Evolutionary conservation across 2,329 filamentous ascomycete species (phyloP).

Genomic region (Xylaria polymorpha): DNA sequence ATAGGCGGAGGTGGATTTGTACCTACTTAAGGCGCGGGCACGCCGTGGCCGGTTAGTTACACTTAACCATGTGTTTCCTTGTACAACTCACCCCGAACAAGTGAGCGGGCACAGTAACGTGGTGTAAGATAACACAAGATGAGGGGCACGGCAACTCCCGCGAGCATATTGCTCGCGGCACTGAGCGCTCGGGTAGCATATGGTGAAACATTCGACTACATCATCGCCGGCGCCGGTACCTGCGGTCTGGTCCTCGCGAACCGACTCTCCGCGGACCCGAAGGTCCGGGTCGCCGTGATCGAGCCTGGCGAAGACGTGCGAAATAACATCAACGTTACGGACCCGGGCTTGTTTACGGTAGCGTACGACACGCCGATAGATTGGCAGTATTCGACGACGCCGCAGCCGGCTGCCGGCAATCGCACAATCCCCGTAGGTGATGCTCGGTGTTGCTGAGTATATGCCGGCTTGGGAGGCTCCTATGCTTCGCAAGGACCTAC

Average conservation of each 20-base stretch:
- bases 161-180: constrained; percentile 11
- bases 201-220: constrained; percentile 51
- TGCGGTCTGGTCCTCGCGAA: constrained; percentile 54
- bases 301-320: constrained; percentile 54
- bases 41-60: neutral
- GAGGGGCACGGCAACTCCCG: constrained; percentile 10
- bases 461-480: neutral
- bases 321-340: constrained; percentile 51
- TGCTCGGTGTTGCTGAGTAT: neutral
- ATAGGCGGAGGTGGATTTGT: neutral
- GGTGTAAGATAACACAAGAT: constrained; percentile 13
- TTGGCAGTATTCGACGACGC: constrained; percentile 52
- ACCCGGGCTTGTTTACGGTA: constrained; percentile 45
- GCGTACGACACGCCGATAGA: constrained; percentile 49
- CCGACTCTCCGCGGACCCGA: constrained; percentile 51
- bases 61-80: neutral
- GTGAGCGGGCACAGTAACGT: neutral
- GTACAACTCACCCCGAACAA: neutral
- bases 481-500: neutral
- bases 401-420: constrained; percentile 49
- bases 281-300: constrained; percentile 52
- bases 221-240: constrained; percentile 55
- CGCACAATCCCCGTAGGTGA: constrained; percentile 45
- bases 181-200: constrained; percentile 12
- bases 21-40: neutral